Evolutionary conservation across 2,329 filamentous ascomycete species (phyloP).

Genomic region (Daldinia sp.): DNA sequence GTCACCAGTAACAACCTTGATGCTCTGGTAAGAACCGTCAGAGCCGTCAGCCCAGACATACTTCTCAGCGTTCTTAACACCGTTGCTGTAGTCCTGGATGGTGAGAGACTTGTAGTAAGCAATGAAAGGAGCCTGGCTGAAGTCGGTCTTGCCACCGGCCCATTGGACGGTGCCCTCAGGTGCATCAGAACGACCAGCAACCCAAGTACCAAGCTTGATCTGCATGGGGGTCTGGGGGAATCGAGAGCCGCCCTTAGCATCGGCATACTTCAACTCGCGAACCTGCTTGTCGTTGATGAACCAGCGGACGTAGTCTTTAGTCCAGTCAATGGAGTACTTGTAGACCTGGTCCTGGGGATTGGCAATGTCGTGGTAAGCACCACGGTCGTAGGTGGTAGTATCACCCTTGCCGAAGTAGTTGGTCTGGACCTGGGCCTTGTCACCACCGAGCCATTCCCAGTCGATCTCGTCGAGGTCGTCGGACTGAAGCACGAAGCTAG

Average conservation of each 20-base stretch:
- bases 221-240: conserved; percentile 80
- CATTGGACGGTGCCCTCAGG: conserved; percentile 74
- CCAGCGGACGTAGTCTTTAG: conserved; percentile 69
- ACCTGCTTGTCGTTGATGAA: conserved; percentile 67
- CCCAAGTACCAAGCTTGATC: conserved; percentile 74
- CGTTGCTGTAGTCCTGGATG: conserved; percentile 64
- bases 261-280: conserved; percentile 67
- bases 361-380: conserved; percentile 66
- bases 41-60: conserved; percentile 61
- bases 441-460: conserved; percentile 91
- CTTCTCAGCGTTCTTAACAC: conserved; percentile 56
- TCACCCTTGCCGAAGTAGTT: conserved; percentile 85
- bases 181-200: conserved; percentile 65
- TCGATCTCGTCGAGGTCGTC: conserved; percentile 94
- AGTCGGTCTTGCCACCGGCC: conserved; percentile 69
- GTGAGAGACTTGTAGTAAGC: conserved; percentile 66
- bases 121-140: conserved; percentile 60
- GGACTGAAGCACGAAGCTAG: conserved; percentile 87
- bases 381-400: conserved; percentile 74
- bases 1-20: conserved; percentile 57
- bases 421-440: conserved; percentile 78
- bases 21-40: conserved; percentile 59
- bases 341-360: conserved; percentile 64
- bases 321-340: conserved; percentile 76
- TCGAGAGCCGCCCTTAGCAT: conserved; percentile 64